phyloP scores from a whole-genome alignment of 345 rosid genomes.

The Physaria fendleri region DNA sequence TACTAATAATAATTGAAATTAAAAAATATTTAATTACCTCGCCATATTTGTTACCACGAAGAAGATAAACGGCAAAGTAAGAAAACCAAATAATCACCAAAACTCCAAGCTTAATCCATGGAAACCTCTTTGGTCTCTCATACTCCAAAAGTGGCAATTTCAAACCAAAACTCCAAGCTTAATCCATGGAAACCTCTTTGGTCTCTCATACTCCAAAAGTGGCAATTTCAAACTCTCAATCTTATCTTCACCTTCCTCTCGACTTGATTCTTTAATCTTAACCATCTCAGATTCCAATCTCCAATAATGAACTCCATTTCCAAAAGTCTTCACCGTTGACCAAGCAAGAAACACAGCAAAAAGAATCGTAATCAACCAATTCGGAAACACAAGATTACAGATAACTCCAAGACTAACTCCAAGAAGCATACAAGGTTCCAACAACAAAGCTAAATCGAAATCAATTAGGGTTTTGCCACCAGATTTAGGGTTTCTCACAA shows the following conservation, averaged over 20 bases:
- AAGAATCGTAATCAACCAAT: slow-evolving; percentile 65
- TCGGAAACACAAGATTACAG: slow-evolving; percentile 65
- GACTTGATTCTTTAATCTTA: slow-evolving; percentile 11
- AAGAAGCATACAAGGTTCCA: slow-evolving; percentile 76
- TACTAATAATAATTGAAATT: neutral
- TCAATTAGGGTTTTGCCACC: slow-evolving; percentile 49
- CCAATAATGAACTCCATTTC: slow-evolving; percentile 55
- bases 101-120: slow-evolving; percentile 66
- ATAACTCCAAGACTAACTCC: slow-evolving; percentile 86
- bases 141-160: slow-evolving; percentile 40
- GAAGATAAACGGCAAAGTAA: slow-evolving; percentile 54
- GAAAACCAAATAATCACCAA: slow-evolving; percentile 63
- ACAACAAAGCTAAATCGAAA: slow-evolving; percentile 57
- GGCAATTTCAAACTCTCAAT: slow-evolving; percentile 29
- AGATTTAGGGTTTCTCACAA: slow-evolving; percentile 32
- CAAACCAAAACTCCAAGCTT: slow-evolving; percentile 46
- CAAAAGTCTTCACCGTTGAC: slow-evolving; percentile 71
- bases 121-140: slow-evolving; percentile 33
- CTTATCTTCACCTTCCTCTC: slow-evolving; percentile 10
- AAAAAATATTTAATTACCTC: slow-evolving; percentile 34
- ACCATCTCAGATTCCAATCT: slow-evolving; percentile 49
- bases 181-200: slow-evolving; percentile 53
- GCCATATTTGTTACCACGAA: slow-evolving; percentile 65
- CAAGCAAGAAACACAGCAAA: slow-evolving; percentile 73
- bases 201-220: slow-evolving; percentile 29